Conservation (phyloP, 1,284 basidiomycete species). For the Ceratobasidium sp. region DNA sequence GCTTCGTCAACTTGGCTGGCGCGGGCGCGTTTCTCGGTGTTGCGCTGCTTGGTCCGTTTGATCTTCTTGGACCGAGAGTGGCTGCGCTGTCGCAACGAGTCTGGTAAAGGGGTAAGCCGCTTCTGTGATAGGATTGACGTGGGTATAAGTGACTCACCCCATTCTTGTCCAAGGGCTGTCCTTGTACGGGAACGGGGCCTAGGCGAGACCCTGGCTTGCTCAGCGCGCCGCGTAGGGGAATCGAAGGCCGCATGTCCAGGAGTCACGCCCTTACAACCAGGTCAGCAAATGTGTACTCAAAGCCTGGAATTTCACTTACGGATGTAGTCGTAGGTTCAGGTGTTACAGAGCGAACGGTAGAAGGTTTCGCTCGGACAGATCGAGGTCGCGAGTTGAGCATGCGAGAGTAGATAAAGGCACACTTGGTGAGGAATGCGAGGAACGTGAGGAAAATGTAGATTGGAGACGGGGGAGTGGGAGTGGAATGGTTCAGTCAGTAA, state of each 20-base stretch:
- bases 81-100: not conserved
- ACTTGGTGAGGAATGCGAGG: not conserved
- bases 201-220: not conserved
- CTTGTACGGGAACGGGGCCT: not conserved
- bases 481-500: not conserved
- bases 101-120: not conserved
- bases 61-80: no score
- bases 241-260: constrained; percentile 8
- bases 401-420: not conserved
- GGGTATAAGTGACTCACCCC: not conserved
- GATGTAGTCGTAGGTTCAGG: constrained; percentile 13
- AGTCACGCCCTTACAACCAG: not conserved
- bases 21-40: not conserved
- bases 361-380: not conserved
- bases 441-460: not conserved
- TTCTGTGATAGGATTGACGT: not conserved
- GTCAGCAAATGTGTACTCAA: not conserved
- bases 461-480: not conserved
- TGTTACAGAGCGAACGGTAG: not conserved
- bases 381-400: not conserved
- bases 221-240: constrained; percentile 1
- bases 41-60: not conserved
- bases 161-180: not conserved
- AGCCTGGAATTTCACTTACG: not conserved
- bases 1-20: not conserved